Conservation (phyloP, 2,329 filamentous ascomycete species). For the Emmonsiellopsis sp. region DNA sequence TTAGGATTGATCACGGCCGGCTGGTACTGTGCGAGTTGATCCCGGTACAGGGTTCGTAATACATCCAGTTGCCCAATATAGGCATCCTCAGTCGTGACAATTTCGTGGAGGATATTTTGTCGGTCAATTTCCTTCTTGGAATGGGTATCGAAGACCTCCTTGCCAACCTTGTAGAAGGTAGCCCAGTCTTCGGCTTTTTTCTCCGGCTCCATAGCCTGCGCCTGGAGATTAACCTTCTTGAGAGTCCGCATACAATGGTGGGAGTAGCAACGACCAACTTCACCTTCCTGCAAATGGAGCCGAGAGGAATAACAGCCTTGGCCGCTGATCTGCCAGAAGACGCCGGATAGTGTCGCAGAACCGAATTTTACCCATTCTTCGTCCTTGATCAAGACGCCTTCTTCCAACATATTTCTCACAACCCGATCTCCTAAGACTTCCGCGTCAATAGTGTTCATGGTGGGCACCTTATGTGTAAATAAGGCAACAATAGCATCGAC, state of each 20-base stretch:
- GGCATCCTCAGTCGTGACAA: constrained; percentile 83
- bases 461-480: constrained; percentile 91
- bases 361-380: constrained; percentile 98
- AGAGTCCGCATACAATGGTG: constrained; percentile 88
- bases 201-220: constrained; percentile 59
- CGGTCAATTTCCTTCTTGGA: constrained; percentile 82
- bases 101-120: constrained; percentile 91
- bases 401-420: constrained; percentile 68
- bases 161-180: constrained; percentile 75
- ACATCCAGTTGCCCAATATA: constrained; percentile 88
- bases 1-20: constrained; percentile 75
- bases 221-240: constrained; percentile 84
- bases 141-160: constrained; percentile 61
- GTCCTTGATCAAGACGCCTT: constrained; percentile 70
- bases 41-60: constrained; percentile 73
- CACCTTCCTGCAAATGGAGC: constrained; percentile 57
- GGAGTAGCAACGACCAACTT: constrained; percentile 75
- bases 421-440: constrained; percentile 74
- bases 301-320: constrained; percentile 83
- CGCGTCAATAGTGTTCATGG: constrained; percentile 96
- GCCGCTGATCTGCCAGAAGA: constrained; percentile 87
- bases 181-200: constrained; percentile 75
- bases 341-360: constrained; percentile 69
- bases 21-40: constrained; percentile 62
- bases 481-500: constrained; percentile 80